Evolutionary conservation across 306 rosid species (phyloP).

Genomic region (Cicer bijugum): DNA sequence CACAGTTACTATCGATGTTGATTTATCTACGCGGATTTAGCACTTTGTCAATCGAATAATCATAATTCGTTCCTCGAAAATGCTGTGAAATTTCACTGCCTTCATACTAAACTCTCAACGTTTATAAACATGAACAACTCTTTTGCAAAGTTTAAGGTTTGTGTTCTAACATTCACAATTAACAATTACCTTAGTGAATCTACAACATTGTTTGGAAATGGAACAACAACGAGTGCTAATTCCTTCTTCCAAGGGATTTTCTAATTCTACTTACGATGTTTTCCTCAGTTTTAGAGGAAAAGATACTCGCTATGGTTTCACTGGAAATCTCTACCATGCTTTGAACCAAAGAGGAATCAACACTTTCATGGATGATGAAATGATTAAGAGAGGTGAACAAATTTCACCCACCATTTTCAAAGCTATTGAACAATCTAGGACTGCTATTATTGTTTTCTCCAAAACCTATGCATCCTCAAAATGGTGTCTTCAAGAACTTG

Average conservation of each 20-base stretch:
- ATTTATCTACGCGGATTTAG: background rate
- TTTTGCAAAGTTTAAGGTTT: background rate
- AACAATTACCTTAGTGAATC: too few species aligned
- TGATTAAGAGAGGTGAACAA: background rate
- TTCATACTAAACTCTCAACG: background rate
- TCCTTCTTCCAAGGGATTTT: background rate
- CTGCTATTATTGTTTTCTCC: background rate
- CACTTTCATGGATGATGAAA: background rate
- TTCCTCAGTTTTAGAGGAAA: conserved; percentile 12
- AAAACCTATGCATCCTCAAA: conserved; percentile 3
- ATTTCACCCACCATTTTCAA: background rate
- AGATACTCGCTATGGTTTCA: conserved; percentile 9
- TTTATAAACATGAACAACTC: background rate
- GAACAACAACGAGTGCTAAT: background rate
- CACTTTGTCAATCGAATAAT: background rate
- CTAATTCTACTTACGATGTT: background rate
- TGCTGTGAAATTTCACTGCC: background rate
- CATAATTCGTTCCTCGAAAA: background rate
- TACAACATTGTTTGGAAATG: background rate
- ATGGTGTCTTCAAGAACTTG: conserved; percentile 13
- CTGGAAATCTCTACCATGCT: background rate
- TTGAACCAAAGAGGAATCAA: background rate
- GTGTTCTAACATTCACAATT: background rate
- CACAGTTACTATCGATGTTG: too few species aligned
- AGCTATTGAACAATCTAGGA: background rate